A percentile compares a stretch with the other conserved stretches of the same genome.
Conservation (phyloP, 2,329 filamentous ascomycete genomes). For the Diaporthe aspalathi region DNA sequence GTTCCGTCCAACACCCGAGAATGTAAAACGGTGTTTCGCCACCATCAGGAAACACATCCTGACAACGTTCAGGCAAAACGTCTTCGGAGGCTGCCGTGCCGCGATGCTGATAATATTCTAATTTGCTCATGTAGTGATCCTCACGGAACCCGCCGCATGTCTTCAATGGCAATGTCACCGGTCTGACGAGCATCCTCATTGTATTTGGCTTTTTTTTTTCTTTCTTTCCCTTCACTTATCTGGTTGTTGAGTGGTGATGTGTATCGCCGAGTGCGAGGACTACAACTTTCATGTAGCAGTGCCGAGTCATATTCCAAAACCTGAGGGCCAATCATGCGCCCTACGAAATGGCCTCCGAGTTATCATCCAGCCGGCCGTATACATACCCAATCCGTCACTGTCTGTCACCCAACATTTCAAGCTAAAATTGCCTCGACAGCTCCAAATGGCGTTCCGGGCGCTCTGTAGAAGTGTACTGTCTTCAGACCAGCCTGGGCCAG, state of each 20-base stretch:
- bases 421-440: conserved; percentile 25
- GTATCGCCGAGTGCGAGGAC: neutral
- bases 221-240: no score
- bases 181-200: neutral
- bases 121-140: neutral
- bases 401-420: neutral
- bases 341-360: no score
- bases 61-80: neutral
- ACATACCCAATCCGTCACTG: no score
- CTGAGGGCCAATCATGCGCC: neutral
- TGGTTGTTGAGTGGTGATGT: neutral
- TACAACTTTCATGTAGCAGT: neutral
- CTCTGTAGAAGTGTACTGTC: neutral
- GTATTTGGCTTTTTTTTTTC: neutral
- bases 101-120: neutral
- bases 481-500: conserved; percentile 27
- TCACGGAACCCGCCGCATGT: neutral
- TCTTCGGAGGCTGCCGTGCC: conserved; percentile 1
- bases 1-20: neutral
- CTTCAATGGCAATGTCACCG: neutral
- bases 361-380: neutral
- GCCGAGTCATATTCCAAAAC: neutral
- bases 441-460: conserved; percentile 20
- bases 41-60: neutral
- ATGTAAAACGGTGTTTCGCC: conserved; percentile 15